phyloP scores from a whole-genome alignment of 164 flowering plant species.

The Cinnamomum chago region DNA sequence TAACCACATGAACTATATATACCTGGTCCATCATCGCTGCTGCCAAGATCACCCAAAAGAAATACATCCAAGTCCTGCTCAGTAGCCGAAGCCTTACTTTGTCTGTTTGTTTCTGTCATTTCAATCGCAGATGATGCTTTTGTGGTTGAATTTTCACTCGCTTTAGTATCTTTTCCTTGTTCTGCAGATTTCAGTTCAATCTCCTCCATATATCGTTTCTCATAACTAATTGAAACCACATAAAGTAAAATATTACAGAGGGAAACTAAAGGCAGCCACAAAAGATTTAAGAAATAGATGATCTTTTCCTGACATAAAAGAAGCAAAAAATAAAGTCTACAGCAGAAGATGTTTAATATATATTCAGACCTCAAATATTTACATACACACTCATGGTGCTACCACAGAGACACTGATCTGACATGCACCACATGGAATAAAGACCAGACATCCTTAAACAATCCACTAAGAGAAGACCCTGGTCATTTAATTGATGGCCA shows the following conservation, averaged over 20 bases:
- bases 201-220: slow-evolving; percentile 60
- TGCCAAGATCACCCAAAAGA: slow-evolving; percentile 91
- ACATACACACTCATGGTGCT: background rate
- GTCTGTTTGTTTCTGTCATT: slow-evolving; percentile 18
- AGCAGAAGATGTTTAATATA: background rate
- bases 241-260: slow-evolving; percentile 1
- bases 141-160: slow-evolving; percentile 23
- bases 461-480: background rate
- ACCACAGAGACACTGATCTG: background rate
- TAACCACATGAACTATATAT: background rate
- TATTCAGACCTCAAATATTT: background rate
- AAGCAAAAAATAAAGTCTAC: no score
- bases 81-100: slow-evolving; percentile 41
- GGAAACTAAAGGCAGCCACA: background rate
- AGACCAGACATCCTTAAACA: background rate
- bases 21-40: slow-evolving; percentile 89
- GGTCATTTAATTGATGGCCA: background rate
- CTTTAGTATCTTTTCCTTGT: slow-evolving; percentile 32
- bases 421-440: background rate
- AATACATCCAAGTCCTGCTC: slow-evolving; percentile 94
- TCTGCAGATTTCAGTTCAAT: slow-evolving; percentile 37
- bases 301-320: background rate
- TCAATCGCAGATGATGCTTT: slow-evolving; percentile 35
- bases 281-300: background rate
- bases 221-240: slow-evolving; percentile 44